Evolutionary conservation across 441 rosid genomes (phyloP), one percentile per base, ranked within the genome.

Genomic region (Pelargonium citronellum): DNA sequence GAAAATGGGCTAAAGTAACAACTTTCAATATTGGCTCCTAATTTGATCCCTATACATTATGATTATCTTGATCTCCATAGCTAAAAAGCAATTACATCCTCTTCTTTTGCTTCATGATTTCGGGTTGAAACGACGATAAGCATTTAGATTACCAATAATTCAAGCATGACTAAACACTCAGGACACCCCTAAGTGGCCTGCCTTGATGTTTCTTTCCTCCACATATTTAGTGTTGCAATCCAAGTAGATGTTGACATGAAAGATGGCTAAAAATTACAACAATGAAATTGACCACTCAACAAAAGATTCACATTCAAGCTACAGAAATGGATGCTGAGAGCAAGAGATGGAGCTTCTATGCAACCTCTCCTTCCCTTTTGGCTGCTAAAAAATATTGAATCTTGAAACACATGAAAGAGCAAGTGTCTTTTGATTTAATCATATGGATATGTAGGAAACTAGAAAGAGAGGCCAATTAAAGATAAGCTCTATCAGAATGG

Each of bases 221-320:
- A 66, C 74, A 15, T 43, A 30, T 3, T 3, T 34, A 34, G 51
- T 24, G 30, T 67, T 46, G 51, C 64, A 75, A 68, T 71, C 46
- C 71, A 64, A 65, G 66, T 63, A 46, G 80, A 76, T 68, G 67
- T 72, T 66, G 80, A 70, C 71, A 49, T 53, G 79, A 73, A 34
- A 34, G 39, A 24, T 24, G 30, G 30, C 30, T 24, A 24, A 24
- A 24, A 24, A 24, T 24, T 24, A 24, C 30, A 24, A 24, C 30
- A 24, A 2, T 24, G 30, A 24, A 24, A 24, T 24, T 1, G 30
- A 64, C 79, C 83, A 69, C 78, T 74, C 47, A 68, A 17, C 39
- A 34, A 6, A 34, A 34, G 39, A 34, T 34, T 34, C 39, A 34
- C 7, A 3, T 5, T 34, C 39, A 34, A 34, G 39, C 39, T 34